Conservation (phyloP, 1,284 basidiomycete species). For the Cystobasidium slooffiae region DNA sequence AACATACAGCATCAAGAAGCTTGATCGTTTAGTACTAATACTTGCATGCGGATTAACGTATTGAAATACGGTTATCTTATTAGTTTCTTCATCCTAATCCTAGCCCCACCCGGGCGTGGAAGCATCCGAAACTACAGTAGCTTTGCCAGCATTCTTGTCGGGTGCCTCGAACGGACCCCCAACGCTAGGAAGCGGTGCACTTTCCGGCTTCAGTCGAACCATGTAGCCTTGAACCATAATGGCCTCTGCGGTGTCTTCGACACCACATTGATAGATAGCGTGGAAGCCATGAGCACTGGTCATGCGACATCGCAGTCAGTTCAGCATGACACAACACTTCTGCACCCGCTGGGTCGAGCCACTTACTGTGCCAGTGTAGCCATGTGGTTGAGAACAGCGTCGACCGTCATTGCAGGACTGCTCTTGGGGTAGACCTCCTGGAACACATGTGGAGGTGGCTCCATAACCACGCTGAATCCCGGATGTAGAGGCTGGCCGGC, state of each 20-base stretch:
- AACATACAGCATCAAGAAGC: too few species aligned
- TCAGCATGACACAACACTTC: not conserved
- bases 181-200: not conserved
- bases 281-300: slow-evolving; percentile 25
- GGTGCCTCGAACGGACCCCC: slow-evolving; percentile 2
- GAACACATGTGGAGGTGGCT: slow-evolving; percentile 27
- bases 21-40: too few species aligned
- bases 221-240: slow-evolving; percentile 34
- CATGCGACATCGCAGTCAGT: not conserved
- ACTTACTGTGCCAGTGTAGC: slow-evolving; percentile 24
- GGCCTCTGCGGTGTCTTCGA: not conserved
- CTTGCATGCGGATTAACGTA: too few species aligned
- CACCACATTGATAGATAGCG: slow-evolving; percentile 19
- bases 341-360: too few species aligned
- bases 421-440: slow-evolving; percentile 22
- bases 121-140: slow-evolving; percentile 24
- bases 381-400: slow-evolving; percentile 19
- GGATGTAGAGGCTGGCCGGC: slow-evolving; percentile 14
- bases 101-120: slow-evolving; percentile 24
- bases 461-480: not conserved
- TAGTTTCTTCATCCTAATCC: not conserved
- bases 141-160: slow-evolving; percentile 19
- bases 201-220: not conserved
- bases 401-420: slow-evolving; percentile 24
- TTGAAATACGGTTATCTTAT: too few species aligned